Evolutionary conservation across 2,329 filamentous ascomycete species (phyloP).

Genomic region (Bipolaris bicolor): DNA sequence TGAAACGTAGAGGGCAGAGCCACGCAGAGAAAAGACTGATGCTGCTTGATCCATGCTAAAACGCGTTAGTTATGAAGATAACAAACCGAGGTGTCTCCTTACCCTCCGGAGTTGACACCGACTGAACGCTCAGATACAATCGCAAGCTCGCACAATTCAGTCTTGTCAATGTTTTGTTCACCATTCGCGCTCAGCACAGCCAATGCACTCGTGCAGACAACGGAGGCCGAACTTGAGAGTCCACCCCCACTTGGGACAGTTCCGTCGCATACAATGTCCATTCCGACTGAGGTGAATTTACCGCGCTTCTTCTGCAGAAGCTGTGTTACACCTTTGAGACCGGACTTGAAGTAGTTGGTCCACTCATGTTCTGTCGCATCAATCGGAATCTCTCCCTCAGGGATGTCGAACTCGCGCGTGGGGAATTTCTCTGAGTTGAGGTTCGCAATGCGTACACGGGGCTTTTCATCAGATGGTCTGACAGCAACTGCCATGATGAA

Average conservation of each 20-base stretch:
- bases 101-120: conserved; percentile 95
- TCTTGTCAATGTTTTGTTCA: conserved; percentile 80
- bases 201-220: conserved; percentile 87
- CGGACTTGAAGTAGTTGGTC: conserved; percentile 98
- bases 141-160: conserved; percentile 86
- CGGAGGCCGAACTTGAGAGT: conserved; percentile 90
- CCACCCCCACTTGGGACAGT: conserved; percentile 91
- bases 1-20: conserved; percentile 85
- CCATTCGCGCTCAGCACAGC: conserved; percentile 88
- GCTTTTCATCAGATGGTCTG: conserved; percentile 60
- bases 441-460: conserved; percentile 78
- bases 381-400: conserved; percentile 66
- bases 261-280: conserved; percentile 90
- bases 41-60: conserved; percentile 93
- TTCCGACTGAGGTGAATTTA: conserved; percentile 71
- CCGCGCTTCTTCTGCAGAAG: conserved; percentile 73
- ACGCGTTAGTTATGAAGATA: conserved; percentile 26
- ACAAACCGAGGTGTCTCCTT: conserved; percentile 40
- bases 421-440: conserved; percentile 77
- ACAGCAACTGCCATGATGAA: conserved; percentile 80
- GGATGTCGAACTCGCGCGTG: conserved; percentile 74
- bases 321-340: conserved; percentile 79
- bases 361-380: conserved; percentile 87
- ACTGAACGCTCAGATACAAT: conserved; percentile 94
- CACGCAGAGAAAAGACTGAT: conserved; percentile 88